Evolutionary conservation across 2,329 filamentous ascomycete genomes (phyloP).

Genomic region (Venturia oleaginea): DNA sequence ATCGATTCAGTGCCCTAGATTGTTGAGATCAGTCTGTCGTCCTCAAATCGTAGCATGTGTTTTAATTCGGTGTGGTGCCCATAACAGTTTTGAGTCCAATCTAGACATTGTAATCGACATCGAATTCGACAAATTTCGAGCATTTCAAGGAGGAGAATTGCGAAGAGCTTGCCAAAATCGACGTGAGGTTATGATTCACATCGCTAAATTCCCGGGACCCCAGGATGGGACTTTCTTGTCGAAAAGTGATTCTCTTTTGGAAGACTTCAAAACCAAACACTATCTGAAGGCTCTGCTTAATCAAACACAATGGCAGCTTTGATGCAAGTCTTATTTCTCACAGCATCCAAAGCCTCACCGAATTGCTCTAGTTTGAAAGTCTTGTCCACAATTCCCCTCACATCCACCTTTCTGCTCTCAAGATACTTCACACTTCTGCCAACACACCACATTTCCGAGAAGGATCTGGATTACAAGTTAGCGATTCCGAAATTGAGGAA

Average conservation of each 20-base stretch:
- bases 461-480: conserved; percentile 33
- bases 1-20: no score
- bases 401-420: conserved; percentile 51
- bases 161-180: no score
- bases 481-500: background rate
- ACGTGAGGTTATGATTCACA: background rate
- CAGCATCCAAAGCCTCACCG: conserved; percentile 59
- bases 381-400: conserved; percentile 64
- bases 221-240: background rate
- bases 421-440: conserved; percentile 30
- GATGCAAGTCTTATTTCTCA: conserved; percentile 63
- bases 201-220: no score
- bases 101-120: no score
- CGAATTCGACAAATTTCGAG: no score
- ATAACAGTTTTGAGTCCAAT: no score
- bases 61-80: no score
- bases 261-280: background rate
- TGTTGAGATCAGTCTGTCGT: no score
- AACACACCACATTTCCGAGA: conserved; percentile 53
- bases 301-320: conserved; percentile 68
- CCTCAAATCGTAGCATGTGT: no score
- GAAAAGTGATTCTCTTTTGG: background rate
- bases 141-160: no score
- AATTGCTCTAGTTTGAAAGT: conserved; percentile 65
- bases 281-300: background rate